Percentiles rank a stretch among this genome's conserved stretches.
Conservation (phyloP, 192 early-diverging fungal species). For the Geosiphon pyriformis region DNA sequence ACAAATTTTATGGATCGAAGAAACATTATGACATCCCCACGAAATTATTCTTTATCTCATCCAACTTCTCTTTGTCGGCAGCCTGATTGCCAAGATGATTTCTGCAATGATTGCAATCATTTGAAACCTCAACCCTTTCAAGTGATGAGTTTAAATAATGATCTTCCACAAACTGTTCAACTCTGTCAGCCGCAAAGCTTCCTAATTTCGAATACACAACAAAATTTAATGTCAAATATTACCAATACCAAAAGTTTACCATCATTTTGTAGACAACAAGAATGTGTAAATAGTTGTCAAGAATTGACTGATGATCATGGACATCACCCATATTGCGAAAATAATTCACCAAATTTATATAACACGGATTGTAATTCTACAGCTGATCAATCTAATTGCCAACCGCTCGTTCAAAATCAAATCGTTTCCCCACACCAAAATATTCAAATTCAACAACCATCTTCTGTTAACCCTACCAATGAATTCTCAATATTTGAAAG, state of each 20-base stretch:
- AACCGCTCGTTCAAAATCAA: neutral
- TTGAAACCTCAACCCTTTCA: neutral
- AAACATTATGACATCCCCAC: neutral
- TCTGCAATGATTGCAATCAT: neutral
- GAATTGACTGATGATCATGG: too few relatives aligned
- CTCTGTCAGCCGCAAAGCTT: neutral
- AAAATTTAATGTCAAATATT: too few relatives aligned
- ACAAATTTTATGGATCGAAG: neutral
- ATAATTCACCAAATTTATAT: too few relatives aligned
- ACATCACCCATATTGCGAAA: too few relatives aligned
- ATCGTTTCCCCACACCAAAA: neutral
- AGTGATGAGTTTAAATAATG: neutral
- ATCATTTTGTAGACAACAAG: too few relatives aligned
- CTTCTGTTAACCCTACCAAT: neutral
- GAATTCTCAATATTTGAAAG: neutral
- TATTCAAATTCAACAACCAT: neutral
- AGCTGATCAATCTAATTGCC: too few relatives aligned
- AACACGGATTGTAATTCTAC: too few relatives aligned
- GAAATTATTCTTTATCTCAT: neutral
- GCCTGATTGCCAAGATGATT: neutral
- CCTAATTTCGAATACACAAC: too few relatives aligned
- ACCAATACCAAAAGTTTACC: too few relatives aligned
- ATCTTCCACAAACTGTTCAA: neutral
- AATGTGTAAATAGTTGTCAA: too few relatives aligned
- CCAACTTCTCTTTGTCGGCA: neutral